Conservation (phyloP, 2,329 filamentous ascomycete genomes). For the Fusarium sterilihyphosum region DNA sequence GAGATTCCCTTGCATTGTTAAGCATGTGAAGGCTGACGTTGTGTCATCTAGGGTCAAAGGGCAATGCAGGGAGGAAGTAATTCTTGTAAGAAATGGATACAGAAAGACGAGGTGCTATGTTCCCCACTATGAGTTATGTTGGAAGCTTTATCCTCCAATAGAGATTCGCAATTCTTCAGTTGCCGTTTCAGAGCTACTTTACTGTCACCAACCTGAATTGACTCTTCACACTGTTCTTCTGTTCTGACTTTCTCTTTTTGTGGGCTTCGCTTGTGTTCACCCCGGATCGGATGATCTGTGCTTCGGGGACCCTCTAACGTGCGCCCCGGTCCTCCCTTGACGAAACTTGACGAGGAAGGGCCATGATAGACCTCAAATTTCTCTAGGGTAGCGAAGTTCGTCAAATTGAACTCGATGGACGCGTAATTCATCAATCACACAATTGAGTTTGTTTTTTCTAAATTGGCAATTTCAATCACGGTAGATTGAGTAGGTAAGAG, state of each 20-base stretch:
- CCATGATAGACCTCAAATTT: not conserved
- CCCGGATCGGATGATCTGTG: conserved; percentile 37
- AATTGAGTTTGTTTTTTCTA: not conserved
- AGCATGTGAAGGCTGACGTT: not conserved
- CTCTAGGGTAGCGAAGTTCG: not conserved
- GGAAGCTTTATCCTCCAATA: conserved; percentile 6
- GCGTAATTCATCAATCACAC: not conserved
- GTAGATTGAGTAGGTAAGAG: not conserved
- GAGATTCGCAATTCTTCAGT: not conserved
- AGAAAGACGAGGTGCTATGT: not conserved
- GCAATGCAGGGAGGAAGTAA: not conserved
- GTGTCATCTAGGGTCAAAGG: not conserved
- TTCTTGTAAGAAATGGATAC: not conserved
- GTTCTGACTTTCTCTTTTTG: conserved; percentile 26
- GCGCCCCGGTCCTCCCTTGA: conserved; percentile 19
- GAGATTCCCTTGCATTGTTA: not conserved
- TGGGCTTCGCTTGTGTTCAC: conserved; percentile 37
- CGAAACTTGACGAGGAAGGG: not conserved
- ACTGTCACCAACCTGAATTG: not conserved
- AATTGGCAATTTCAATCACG: not conserved
- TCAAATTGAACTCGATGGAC: not conserved
- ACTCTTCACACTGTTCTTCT: conserved; percentile 4
- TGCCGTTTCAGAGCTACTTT: conserved; percentile 3
- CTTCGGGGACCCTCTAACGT: conserved; percentile 3
- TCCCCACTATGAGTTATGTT: not conserved